These are phyloP conservation scores for Clonostachys sp. DNA, from an alignment of 2,329 filamentous ascomycete species.

Conservation along the genomic window DNA sequence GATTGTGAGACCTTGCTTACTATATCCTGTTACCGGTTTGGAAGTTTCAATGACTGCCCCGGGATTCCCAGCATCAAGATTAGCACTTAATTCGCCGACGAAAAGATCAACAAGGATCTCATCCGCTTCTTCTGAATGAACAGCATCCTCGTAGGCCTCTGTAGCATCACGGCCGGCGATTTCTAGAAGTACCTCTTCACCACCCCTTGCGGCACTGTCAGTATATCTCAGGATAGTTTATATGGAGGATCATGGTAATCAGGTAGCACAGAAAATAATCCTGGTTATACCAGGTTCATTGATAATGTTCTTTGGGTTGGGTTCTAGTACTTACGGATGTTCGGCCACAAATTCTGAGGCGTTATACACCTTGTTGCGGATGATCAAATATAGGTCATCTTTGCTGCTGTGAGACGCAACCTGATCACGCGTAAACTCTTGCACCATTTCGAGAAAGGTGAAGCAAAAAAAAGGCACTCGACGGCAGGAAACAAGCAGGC, in stretches of 20 bases:
- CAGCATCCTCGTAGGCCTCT: slow-evolving; percentile 98
- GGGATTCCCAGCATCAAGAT: too few species aligned
- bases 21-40: too few species aligned
- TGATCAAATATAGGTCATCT: slow-evolving; percentile 87
- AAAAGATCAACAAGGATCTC: slow-evolving; percentile 80
- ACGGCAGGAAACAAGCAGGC: too few species aligned
- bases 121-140: slow-evolving; percentile 96
- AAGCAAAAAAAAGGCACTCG: too few species aligned
- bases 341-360: slow-evolving; percentile 86
- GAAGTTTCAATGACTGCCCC: too few species aligned
- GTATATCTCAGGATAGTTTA: neutral
- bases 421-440: slow-evolving; percentile 71
- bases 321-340: slow-evolving; percentile 68
- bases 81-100: slow-evolving; percentile 60
- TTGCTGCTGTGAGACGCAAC: slow-evolving; percentile 84
- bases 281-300: too few species aligned
- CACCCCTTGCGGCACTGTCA: slow-evolving; percentile 60
- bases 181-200: slow-evolving; percentile 96
- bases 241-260: too few species aligned
- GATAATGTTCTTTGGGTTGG: too few species aligned
- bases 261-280: too few species aligned
- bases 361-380: slow-evolving; percentile 98
- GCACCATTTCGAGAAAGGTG: too few species aligned
- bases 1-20: too few species aligned
- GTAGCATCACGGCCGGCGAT: slow-evolving; percentile 94